Base-by-base conservation (phyloP, 805 yeast genomes). In the Jamesozyma piceae region DNA sequence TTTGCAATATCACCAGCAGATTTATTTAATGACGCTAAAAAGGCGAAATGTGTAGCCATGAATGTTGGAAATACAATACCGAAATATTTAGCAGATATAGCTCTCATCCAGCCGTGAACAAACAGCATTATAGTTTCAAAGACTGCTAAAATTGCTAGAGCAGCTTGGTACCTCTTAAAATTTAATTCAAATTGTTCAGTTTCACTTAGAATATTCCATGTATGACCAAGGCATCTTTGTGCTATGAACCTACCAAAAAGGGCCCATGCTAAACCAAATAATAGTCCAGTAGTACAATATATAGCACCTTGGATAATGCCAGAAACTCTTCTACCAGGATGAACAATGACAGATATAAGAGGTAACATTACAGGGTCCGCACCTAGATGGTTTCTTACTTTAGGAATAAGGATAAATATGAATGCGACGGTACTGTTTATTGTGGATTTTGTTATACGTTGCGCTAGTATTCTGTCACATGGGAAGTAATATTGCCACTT, bases 321-420 rank as follows among this genome's bases (percentile, higher is more conserved):
- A 19, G 76, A 73, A 2, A 71, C 59, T 39, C 77, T 61, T 47
- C 75, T 63, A 0, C 77, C 76, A 2, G 76, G 75, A 48, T 71
- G 74, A 4, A 69, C 68, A 52, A 68, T 69, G 14, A 72, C 75
- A 1, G 74, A 65, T 4, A 69, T 63, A 33, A 72, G 48, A 0
- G 74, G 71, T 10, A 72, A 51, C 66, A 72, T 65, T 10, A 71
- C 69, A 1, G 72, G 68, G 30, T 69, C 66, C 4, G 51, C 50
- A 4, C 76, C 76, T 15, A 72, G 36, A 9, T 49, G 54, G 9
- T 36, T 47, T 21, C 66, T 48, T 1, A 69, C 62, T 17, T 60
- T 55, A 0, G 69, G 67, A 3, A 67, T 64, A 21, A 71, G 48
- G 42, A 69, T 65, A 27, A 72, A 60, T 3, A 68, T 64, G 27